These are phyloP conservation scores for Tolypocladium tundrense DNA, from an alignment of 2,329 filamentous ascomycete genomes.

Conservation along the genomic window DNA sequence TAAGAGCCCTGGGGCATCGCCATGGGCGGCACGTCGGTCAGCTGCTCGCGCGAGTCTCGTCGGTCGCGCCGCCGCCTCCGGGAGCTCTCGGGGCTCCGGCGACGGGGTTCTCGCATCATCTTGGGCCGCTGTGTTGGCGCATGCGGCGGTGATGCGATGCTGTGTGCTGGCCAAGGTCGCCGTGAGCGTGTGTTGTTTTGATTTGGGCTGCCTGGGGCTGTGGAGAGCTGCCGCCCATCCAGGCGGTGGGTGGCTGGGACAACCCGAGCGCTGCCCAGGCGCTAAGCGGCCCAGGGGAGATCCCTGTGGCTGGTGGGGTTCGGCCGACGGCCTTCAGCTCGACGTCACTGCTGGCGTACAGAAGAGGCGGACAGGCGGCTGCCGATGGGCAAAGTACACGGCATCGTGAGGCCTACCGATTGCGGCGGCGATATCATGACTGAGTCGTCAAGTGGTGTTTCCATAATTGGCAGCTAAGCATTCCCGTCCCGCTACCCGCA, in stretches of 20 bases:
- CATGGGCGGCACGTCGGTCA: constrained; percentile 9
- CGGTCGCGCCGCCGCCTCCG: constrained; percentile 34
- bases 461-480: background rate
- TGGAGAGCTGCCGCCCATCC: background rate
- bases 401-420: background rate
- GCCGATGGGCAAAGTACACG: background rate
- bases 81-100: constrained; percentile 45
- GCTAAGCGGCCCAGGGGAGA: background rate
- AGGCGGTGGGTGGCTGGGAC: background rate
- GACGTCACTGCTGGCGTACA: background rate
- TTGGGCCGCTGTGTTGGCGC: constrained; percentile 18
- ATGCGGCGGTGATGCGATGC: constrained; percentile 3
- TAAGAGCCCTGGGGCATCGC: constrained; percentile 5
- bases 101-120: constrained; percentile 46
- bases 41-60: constrained; percentile 20
- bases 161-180: background rate
- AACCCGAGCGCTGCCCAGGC: background rate
- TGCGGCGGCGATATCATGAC: background rate
- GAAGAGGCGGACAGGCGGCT: background rate
- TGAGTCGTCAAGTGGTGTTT: background rate
- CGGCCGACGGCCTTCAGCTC: background rate
- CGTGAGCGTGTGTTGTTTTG: constrained; percentile 1
- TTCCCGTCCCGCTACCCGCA: background rate
- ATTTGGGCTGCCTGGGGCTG: background rate
- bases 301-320: background rate